Evolutionary conservation across 768 basidiomycete genomes (phyloP), one percentile per base, ranked within the genome.

Genomic region (Mycena belliarum): DNA sequence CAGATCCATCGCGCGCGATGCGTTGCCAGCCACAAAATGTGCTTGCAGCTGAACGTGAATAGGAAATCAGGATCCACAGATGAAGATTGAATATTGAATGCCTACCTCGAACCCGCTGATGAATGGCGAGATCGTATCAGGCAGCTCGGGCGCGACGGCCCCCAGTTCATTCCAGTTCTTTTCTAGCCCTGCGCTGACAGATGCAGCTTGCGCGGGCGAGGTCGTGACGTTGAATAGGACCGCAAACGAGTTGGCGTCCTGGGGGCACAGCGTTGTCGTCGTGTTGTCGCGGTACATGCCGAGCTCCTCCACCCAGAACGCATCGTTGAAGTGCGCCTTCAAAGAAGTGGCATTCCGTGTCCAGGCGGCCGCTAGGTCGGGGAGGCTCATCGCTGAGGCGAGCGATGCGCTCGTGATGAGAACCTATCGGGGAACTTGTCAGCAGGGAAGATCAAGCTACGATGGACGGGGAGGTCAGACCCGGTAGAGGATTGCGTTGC

Each of bases 51-150:
- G 60, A 23, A 24, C 46, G 26, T 61, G 25, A n/a, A 6, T 6
- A 12, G 29, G 7, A 12, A 32, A 6, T 32, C 20, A 10, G 12
- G 38, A 5, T n/a, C 6, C 4, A n/a, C n/a, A n/a, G n/a, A 6
- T 40, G n/a, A n/a, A 12, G 20, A 40, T 7, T 40, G 10, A 40
- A 5, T 40, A n/a, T 10, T 9, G 40, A 32, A 41, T 21, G 20
- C 16, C 23, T 41, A 78, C 79, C 73, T 82, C 80, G 40, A 80
- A 75, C 6, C 79, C 78, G 16, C 79, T 73, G 20, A 81, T 74
- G 65, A 82, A 82, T 8, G 81, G 80, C 29, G 77, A 78, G 24
- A 82, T 79, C 0, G 77, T 82, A 56, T 81, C 79, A 16, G 79
- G 77, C 15, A 82, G 67, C 66, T 82, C 81, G 2, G 81, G 80